Evolutionary conservation across 495 filamentous ascomycete genomes (phyloP), one percentile per base, ranked within the genome.

Genomic region (Penicillium cataractarum): DNA sequence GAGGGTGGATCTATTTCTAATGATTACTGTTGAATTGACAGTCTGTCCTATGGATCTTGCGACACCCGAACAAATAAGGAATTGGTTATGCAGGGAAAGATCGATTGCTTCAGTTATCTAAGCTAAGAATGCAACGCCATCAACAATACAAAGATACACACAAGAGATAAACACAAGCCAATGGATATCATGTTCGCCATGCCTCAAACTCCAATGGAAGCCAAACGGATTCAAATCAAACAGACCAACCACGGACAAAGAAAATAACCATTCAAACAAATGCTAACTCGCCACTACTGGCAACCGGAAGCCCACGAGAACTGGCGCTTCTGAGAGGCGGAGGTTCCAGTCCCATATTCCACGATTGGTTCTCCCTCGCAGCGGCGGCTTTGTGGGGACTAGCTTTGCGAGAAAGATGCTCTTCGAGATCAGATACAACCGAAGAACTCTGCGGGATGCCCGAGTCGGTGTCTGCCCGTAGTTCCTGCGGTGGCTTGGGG

Each of bases 181-280:
- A 65, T 70, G 70, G 70, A 72, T 72, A 72, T 71, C 70, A 72
- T 66, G 63, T 61, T 68, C 69, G 69, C 70, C 68, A 68, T 72
- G 63, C 70, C 63, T 56, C 53, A 63, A 64, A 67, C 64, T 55
- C 63, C 70, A 57, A 24, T 33, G 44, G 35, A 27, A 56, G 42
- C 49, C 49, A 65, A 50, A 26, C 17, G 57, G 7, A 44, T 52
- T 33, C 22, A 49, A 48, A 54, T n/a, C 42, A 53, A 22, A n/a
- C 17, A 54, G 27, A 57, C 29, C 48, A 48, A 52, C 19, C 53
- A 35, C 31, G 7, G 32, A 58, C 49, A 58, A 5, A 54, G 26
- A 42, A 58, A 59, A 52, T 37, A 40, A 19, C n/a, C 15, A 40
- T 31, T 66, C 57, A 75, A 57, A 75, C 73, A 72, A 75, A 75